Conservation (phyloP, 2,329 filamentous ascomycete genomes). For the Xylaria sp. region DNA sequence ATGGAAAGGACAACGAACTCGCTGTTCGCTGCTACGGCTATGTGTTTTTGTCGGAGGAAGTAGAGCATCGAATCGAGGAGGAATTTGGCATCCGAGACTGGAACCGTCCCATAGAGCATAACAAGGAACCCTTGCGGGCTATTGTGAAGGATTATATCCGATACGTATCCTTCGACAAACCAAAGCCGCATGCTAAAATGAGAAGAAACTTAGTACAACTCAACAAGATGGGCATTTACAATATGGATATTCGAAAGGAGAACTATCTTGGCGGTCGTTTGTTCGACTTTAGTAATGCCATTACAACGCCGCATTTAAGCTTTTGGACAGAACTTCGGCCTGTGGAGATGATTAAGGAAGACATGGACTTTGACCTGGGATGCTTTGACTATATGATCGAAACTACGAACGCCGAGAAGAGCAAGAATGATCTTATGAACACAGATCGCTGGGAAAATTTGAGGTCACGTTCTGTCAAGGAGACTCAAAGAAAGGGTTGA, state of each 20-base stretch:
- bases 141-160: slow-evolving; percentile 18
- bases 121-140: neutral
- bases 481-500: too few species aligned
- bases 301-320: slow-evolving; percentile 15
- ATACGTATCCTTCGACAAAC: neutral
- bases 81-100: slow-evolving; percentile 20
- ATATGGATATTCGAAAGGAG: slow-evolving; percentile 22
- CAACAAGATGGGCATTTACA: slow-evolving; percentile 19
- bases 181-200: neutral
- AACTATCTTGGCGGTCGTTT: slow-evolving; percentile 25
- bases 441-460: too few species aligned
- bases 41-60: too few species aligned
- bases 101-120: slow-evolving; percentile 4
- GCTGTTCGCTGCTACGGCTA: too few species aligned
- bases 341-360: neutral
- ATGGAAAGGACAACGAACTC: too few species aligned
- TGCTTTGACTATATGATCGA: neutral
- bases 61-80: slow-evolving; percentile 2
- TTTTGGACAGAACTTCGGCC: neutral
- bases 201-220: slow-evolving; percentile 9
- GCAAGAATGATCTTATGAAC: too few species aligned
- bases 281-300: slow-evolving; percentile 27
- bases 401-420: too few species aligned
- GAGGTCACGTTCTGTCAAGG: too few species aligned
- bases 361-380: neutral